These are phyloP conservation scores for Salix udensis DNA, from an alignment of 345 rosid genomes.

Conservation along the genomic window DNA sequence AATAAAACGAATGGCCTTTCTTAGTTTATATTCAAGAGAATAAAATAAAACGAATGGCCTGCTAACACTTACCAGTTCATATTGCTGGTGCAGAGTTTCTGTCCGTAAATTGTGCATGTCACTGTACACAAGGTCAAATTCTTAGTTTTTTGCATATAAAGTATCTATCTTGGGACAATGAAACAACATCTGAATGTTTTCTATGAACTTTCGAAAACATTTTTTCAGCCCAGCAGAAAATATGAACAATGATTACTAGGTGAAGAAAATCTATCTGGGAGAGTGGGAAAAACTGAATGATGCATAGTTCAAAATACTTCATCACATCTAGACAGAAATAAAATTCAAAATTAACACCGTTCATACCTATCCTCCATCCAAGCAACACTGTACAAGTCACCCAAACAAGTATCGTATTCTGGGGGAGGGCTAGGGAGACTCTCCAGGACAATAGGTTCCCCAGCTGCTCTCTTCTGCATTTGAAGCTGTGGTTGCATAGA, in stretches of 20 bases:
- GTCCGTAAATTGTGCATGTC: constrained; percentile 77
- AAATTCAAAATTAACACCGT: neutral
- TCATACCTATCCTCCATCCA: constrained; percentile 99
- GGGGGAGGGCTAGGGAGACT: constrained; percentile 84
- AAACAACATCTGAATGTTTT: neutral
- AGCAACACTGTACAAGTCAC: constrained; percentile 92
- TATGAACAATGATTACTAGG: neutral
- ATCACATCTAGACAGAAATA: neutral
- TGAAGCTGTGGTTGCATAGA: constrained; percentile 91
- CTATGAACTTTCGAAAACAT: too few relatives aligned
- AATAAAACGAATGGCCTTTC: neutral
- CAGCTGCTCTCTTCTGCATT: constrained; percentile 96
- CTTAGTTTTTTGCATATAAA: neutral
- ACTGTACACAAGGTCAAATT: constrained; percentile 43
- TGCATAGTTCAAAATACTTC: neutral
- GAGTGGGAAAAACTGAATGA: neutral
- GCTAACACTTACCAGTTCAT: constrained; percentile 58
- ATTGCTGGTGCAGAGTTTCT: constrained; percentile 83
- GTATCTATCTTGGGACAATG: neutral
- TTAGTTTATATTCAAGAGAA: neutral
- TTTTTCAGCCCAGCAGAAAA: neutral
- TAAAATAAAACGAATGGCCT: neutral
- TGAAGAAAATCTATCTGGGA: neutral
- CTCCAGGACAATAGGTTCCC: constrained; percentile 99
- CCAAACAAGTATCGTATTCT: constrained; percentile 91